Base-by-base conservation (phyloP, 306 rosid species). In the Delonix regia region DNA sequence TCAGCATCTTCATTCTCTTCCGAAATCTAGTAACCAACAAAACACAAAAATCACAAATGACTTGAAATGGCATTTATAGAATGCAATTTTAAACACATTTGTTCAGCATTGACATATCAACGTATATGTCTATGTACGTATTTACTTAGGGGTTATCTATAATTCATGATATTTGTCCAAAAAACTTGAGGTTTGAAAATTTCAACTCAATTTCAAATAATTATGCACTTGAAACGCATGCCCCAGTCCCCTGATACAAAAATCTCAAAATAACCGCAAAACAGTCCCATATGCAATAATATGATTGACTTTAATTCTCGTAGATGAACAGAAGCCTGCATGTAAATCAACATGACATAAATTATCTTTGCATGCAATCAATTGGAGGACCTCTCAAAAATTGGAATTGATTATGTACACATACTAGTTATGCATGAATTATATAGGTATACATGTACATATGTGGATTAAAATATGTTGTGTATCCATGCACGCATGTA, bases 301-400 rank as follows among this genome's bases (percentile, higher is more conserved):
- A 41, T 45, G 6, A 25, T 27, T 67, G 9, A 11, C 71, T 47
- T 42, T 21, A 69, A 18, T 9, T 41, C 78, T 52, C 66, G 38
- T 2, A 16, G 33, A 57, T 36, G 55, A 25, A 73, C 34, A 4
- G 44, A 66, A 75, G 21, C 44, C 61, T 10, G 10, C 64, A 75
- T 41, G 13, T 24, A 22, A 34, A 53, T 27, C 66, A 60, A 10
- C 56, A 71, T 57, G 39, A 51, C 42, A 30, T 10, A 48, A 39
- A 74, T 33, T 19, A 69, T 27, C 69, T 59, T 60, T 9, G 22
- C 42, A 53, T 59, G 2, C 24, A 62, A 53, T 44, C 49, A 65
- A 42, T 25, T 8, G 82, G 14, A 27, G 76, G 67, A 69, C 28
- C 53, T 68, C 64, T 47, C 52, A 49, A 30, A 30, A 30, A 30